Percentiles rank a stretch among this genome's conserved stretches.
Evolutionary conservation across 1,284 basidiomycete genomes (phyloP).

Genomic region (Puccinia coronata): DNA sequence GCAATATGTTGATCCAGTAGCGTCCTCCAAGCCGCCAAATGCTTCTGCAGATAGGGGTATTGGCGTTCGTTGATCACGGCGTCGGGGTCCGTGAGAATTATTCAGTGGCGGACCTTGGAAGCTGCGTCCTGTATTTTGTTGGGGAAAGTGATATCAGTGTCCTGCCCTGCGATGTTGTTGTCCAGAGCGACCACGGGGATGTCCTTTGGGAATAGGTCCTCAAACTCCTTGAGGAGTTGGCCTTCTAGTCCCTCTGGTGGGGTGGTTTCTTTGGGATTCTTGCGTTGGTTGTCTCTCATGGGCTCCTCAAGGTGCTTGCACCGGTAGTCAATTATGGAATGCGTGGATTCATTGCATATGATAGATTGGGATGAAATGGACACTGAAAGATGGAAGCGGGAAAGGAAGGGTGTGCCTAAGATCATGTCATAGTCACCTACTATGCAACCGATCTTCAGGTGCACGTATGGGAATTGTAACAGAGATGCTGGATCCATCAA

Average conservation of each 20-base stretch:
- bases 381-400: background rate
- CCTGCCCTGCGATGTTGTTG: background rate
- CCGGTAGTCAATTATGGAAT: background rate
- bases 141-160: background rate
- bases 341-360: background rate
- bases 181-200: background rate
- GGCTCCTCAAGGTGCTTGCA: no score
- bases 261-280: no score
- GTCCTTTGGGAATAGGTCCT: background rate
- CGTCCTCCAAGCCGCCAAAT: no score
- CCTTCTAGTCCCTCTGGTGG: no score
- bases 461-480: background rate
- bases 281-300: no score
- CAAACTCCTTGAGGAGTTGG: background rate
- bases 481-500: background rate
- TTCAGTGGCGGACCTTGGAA: no score
- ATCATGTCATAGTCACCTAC: constrained; percentile 1
- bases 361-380: background rate
- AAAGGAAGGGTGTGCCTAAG: background rate
- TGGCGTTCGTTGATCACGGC: no score
- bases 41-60: no score
- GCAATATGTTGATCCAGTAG: no score
- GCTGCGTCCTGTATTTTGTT: no score
- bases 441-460: background rate
- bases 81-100: no score